Evolutionary conservation across 768 basidiomycete genomes (phyloP), one percentile per base, ranked within the genome.

Genomic region (Suillus paluster): DNA sequence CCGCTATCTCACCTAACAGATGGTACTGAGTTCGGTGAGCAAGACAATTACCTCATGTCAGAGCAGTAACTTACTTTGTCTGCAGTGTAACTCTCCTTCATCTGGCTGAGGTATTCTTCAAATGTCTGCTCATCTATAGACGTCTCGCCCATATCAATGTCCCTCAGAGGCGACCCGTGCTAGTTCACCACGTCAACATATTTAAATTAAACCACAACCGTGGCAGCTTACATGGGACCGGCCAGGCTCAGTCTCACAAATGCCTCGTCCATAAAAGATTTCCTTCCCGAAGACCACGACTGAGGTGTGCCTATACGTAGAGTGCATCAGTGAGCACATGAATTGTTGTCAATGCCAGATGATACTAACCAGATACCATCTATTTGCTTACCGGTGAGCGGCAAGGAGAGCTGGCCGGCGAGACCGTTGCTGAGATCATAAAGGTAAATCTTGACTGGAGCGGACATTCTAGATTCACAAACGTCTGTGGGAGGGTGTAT

Each of bases 391-490:
- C 96, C 96, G 0, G 91, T 91, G 44, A 97, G 81, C 74, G 91
- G 90, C 52, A 82, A 77, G 7, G 94, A 96, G 39, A 97, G 77
- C 63, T 87, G 84, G 58, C 83, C 82, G 7, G 94, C 96, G 68
- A 97, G 81, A 45, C 95, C 95, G 69, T 89, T 87, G 75, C 89
- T 95, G 58, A 97, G 87, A 70, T 97, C 95, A 74, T 97, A 97
- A 1, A 97, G 86, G 70, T 95, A 95, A 27, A 97, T 83, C 66
- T 92, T 80, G 19, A 97, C 94, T 30, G 77, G 76, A 30, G 72
- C 21, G 15, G 67, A 56, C 71, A 72, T 72, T 44, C 21, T 4
- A 36, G 30, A 21, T 15, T 50, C 17, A 38, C 8, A 17, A 11
- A 23, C 7, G 1, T 10, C 58, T 17, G 34, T 9, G 10, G 12